These are phyloP conservation scores for Ophiostoma himal-ulmi DNA, from an alignment of 2,329 filamentous ascomycete species.

Conservation along the genomic window DNA sequence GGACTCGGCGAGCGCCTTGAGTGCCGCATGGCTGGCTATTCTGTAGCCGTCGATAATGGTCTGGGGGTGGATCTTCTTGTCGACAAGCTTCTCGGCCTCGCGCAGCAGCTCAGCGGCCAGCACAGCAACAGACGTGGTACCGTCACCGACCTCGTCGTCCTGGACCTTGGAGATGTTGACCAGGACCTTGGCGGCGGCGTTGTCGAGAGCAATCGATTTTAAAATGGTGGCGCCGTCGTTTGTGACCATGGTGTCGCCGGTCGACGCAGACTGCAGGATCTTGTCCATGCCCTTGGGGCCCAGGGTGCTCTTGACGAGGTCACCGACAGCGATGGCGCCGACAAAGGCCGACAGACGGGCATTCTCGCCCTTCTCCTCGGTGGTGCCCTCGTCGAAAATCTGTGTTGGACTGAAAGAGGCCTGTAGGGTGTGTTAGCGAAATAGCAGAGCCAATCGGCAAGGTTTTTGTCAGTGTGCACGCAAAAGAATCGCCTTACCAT, in stretches of 20 bases:
- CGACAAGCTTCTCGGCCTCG: conserved; percentile 93
- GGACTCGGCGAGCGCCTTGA: conserved; percentile 73
- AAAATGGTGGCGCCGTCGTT: conserved; percentile 98
- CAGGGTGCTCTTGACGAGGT: conserved; percentile 93
- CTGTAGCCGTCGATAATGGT: conserved; percentile 99
- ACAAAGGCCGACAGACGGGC: conserved; percentile 97
- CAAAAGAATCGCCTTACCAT: not conserved
- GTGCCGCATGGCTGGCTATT: conserved; percentile 87
- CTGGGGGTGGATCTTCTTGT: conserved; percentile 98
- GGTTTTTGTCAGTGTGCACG: not conserved
- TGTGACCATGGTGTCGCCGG: conserved; percentile 94
- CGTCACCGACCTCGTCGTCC: conserved; percentile 96
- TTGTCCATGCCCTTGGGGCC: conserved; percentile 99
- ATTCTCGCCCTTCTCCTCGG: conserved; percentile 98
- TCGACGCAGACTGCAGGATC: conserved; percentile 94
- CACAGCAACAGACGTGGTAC: conserved; percentile 95
- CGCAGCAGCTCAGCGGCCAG: conserved; percentile 90
- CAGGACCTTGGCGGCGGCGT: conserved; percentile 94
- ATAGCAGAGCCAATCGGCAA: not conserved
- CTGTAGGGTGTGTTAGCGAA: conserved; percentile 25
- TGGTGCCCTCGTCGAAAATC: conserved; percentile 96
- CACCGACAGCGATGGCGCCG: conserved; percentile 93
- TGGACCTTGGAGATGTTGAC: conserved; percentile 99
- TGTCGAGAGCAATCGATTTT: conserved; percentile 96
- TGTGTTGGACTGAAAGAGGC: conserved; percentile 80